Evolutionary conservation across 2,329 filamentous ascomycete genomes (phyloP).

Genomic region (Xylaria sp.): DNA sequence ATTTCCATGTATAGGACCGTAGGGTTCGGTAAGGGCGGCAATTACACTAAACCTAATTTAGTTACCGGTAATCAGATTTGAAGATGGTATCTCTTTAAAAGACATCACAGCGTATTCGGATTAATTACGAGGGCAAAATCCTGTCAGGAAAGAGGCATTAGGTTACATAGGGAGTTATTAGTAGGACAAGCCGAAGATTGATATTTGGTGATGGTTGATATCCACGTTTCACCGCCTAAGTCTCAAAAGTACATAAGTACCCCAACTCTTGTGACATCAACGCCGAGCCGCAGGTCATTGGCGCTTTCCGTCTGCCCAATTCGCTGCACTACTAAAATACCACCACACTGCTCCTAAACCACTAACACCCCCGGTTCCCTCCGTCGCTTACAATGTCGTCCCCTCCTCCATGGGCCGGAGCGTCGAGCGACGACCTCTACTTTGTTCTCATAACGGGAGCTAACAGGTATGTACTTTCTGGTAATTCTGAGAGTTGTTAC

Average conservation of each 20-base stretch:
- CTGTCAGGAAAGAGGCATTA: too few species aligned
- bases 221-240: too few species aligned
- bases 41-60: too few species aligned
- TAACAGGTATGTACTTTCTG: conserved; percentile 46
- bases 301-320: neutral
- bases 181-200: too few species aligned
- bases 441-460: conserved; percentile 50
- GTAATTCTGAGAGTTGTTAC: neutral
- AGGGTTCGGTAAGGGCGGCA: too few species aligned
- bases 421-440: conserved; percentile 49
- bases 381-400: conserved; percentile 41
- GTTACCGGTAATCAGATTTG: too few species aligned
- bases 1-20: neutral
- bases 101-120: too few species aligned
- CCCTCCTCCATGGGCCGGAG: conserved; percentile 49
- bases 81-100: too few species aligned
- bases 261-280: neutral
- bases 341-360: neutral
- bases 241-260: neutral
- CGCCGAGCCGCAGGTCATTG: neutral
- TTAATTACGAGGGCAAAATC: too few species aligned
- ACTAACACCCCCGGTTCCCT: neutral
- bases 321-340: neutral
- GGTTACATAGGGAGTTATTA: too few species aligned
- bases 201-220: too few species aligned